phyloP scores from a whole-genome alignment of 768 basidiomycete species.

The Leccinellum rugosiceps region DNA sequence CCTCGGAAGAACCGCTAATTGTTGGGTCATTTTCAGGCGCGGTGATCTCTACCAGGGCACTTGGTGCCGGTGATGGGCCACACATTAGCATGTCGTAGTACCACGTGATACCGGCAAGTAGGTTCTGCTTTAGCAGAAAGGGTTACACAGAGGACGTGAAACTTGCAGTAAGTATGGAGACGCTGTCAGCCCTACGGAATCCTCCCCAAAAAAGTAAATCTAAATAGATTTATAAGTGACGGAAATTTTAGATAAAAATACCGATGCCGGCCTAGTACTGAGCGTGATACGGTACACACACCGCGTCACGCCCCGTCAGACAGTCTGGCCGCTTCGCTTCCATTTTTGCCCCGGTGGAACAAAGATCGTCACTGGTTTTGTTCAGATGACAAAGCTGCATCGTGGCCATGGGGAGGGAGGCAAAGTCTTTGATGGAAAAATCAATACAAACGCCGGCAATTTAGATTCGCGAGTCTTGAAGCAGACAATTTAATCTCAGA shows the following conservation, averaged over 20 bases:
- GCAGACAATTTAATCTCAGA: constrained; percentile 18
- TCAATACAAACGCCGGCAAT: constrained; percentile 9
- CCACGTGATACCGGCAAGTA: constrained; percentile 30
- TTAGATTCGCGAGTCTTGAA: constrained; percentile 19
- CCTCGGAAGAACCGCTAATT: background rate
- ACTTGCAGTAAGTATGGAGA: constrained; percentile 22
- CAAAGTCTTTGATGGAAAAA: constrained; percentile 14
- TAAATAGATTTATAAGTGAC: background rate
- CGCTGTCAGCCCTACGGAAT: constrained; percentile 12
- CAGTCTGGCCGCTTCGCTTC: constrained; percentile 12
- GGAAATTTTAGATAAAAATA: background rate
- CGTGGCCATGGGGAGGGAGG: constrained; percentile 3
- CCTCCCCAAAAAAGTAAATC: background rate
- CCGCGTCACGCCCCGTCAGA: background rate
- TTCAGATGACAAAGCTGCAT: constrained; percentile 12
- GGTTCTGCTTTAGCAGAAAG: constrained; percentile 18
- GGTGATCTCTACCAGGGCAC: background rate
- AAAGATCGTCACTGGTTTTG: constrained; percentile 16
- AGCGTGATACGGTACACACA: constrained; percentile 2
- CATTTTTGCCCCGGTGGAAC: constrained; percentile 19
- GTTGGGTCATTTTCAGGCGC: constrained; percentile 2
- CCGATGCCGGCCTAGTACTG: constrained; percentile 16
- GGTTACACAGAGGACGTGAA: constrained; percentile 16
- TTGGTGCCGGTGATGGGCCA: background rate
- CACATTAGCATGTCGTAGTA: constrained; percentile 4